A percentile compares a stretch with the other conserved stretches of the same genome.
Conservation (phyloP, 352 stramenopile species). For the Lagenidium giganteum region DNA sequence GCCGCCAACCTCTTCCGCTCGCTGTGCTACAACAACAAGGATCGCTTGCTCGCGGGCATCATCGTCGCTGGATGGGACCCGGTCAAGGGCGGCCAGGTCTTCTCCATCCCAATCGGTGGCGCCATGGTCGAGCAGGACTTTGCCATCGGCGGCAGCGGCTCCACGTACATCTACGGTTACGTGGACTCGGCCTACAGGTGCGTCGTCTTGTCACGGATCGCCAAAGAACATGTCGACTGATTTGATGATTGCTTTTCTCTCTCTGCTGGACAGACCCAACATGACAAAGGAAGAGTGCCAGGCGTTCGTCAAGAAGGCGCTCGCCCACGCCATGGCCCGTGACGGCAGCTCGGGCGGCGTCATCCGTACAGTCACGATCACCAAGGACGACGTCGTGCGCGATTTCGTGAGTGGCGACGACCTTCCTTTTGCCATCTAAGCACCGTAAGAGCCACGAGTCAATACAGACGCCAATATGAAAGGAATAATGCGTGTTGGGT, state of each 20-base stretch:
- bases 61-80: conserved; percentile 98
- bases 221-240: conserved; percentile 3
- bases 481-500: too few relatives aligned
- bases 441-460: not conserved
- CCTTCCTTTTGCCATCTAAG: conserved; percentile 87
- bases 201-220: conserved; percentile 7
- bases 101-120: conserved; percentile 94
- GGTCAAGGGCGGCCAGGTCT: conserved; percentile 94
- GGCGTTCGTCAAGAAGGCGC: conserved; percentile 92
- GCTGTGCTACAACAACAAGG: conserved; percentile 99
- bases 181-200: conserved; percentile 93
- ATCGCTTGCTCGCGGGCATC: conserved; percentile 92
- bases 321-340: conserved; percentile 97
- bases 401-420: conserved; percentile 91
- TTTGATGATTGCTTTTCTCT: not conserved
- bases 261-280: conserved; percentile 38
- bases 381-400: conserved; percentile 84
- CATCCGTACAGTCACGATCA: conserved; percentile 96
- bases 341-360: conserved; percentile 98
- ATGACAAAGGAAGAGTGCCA: conserved; percentile 98
- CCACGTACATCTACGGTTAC: conserved; percentile 97
- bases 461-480: not conserved
- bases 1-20: conserved; percentile 96
- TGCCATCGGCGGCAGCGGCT: conserved; percentile 95
- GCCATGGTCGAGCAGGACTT: conserved; percentile 96